Base-by-base conservation (phyloP, 2,329 filamentous ascomycete species). In the Mollisia scopiformis region DNA sequence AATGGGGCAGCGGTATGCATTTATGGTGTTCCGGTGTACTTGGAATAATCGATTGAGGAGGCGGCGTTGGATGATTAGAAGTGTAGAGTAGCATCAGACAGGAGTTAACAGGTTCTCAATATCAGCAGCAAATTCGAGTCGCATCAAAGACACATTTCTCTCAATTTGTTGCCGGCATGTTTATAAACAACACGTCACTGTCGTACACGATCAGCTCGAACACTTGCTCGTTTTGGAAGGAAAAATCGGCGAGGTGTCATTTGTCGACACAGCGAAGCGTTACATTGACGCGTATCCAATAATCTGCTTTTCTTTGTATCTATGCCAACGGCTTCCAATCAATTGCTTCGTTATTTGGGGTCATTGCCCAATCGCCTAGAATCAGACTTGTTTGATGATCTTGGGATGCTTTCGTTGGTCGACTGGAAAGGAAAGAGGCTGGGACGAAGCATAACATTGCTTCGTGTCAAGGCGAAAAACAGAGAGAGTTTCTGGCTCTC, bases 1-100 rank as follows among this genome's bases (percentile, higher is more conserved):
- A 99, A 97, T 70, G 95, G 93, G 0, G 95, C 94, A 11, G 93
- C 94, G 37, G 92, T 95, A 25, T 93, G 95, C 66, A 89, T 98
- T 56, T 99, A 98, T 79, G 95, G 95, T 16, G 89, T 99, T 73
- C 95, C 95, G 30, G 92, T 97, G 64, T 97, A 73, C 55, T 66
- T 73, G 39, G 65, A 63, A 58, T 69, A 60, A 68, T 55, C 27
- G 49, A 51, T 27, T 47, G 23, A 46, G 43, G 37, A 21, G 35
- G 30, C 28, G 19, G 25, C 25, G 21, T 52, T 49, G 55, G 53
- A 47, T 54, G 30, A 43, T 6, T 13, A 23, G 25, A 19, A 35
- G 16, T 21, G 2, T 41, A 35, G 11, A 35, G 31, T 47, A 27
- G 43, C 39, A 43, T 28, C n/a, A 27, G 23, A 23, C 8, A 31